Base-by-base conservation (phyloP, 768 basidiomycete genomes). In the Lactifluus rugatus region DNA sequence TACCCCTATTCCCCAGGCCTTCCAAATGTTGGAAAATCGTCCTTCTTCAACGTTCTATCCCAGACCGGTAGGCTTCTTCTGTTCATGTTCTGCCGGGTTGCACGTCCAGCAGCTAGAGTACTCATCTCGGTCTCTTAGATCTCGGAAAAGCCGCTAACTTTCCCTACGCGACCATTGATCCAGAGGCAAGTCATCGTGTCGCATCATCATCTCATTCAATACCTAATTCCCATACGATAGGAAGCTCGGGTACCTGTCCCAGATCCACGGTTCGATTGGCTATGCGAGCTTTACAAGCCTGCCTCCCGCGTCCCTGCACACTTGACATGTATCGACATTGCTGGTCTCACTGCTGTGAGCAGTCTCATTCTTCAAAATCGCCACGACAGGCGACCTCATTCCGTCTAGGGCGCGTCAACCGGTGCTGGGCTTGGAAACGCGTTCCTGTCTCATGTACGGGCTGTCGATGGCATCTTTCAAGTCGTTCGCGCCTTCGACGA, bases 401-500 rank as follows among this genome's bases (percentile, higher is more conserved):
- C 45, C 56, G 45, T 56, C 10, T 52, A 90, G 82, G 95, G 96
- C 58, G 96, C 96, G 1, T 97, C 95, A 11, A 97, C 94, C 32
- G 96, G 96, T 65, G 96, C 92, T 47, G 96, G 96, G 68, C 84
- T 99, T 41, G 96, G 96, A 42, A 99, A 99, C 70, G 83, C 93
- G 26, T 99, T 99, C 78, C 75, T 99, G 70, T 94, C 93, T 11
- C 93, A 98, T 70, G 94, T 99, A 44, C 88, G 96, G 57, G 91
- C 96, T 10, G 95, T 98, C 60, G 96, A 99, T 69, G 96, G 96
- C 66, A 99, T 99, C 68, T 99, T 98, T 79, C 96, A 98, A 70
- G 86, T 97, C 62, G 85, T 98, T 56, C 89, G 96, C 52, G 93
- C 95, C 5, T 99, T 99, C 70, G 96, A 98, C 68, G 96, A 99